Conservation (phyloP, 2,329 filamentous ascomycete species). For the Talaromyces atroroseus region DNA sequence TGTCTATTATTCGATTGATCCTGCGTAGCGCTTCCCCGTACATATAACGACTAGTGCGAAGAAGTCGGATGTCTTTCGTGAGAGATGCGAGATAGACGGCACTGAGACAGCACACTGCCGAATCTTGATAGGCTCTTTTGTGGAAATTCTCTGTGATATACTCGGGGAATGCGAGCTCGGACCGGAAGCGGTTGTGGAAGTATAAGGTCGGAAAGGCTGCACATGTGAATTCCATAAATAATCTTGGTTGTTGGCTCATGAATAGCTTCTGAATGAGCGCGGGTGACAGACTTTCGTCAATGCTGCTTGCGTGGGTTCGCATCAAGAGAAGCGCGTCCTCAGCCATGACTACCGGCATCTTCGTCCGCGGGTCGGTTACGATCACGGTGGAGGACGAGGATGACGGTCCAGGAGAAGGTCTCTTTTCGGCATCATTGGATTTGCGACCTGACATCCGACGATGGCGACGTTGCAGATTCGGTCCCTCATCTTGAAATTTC, state of each 20-base stretch:
- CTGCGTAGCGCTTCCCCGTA: conserved; percentile 27
- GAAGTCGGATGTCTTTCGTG: conserved; percentile 20
- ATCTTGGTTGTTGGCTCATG: conserved; percentile 21
- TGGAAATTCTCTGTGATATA: conserved; percentile 20
- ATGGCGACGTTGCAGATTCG: conserved; percentile 24
- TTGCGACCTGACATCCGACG: conserved; percentile 4
- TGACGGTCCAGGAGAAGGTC: neutral
- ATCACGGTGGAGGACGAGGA: conserved; percentile 1
- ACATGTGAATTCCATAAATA: conserved; percentile 26
- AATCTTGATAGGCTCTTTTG: conserved; percentile 15
- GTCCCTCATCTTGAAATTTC: conserved; percentile 29
- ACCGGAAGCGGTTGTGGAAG: conserved; percentile 24
- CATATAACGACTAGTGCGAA: conserved; percentile 22
- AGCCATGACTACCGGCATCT: conserved; percentile 10
- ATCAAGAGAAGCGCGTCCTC: conserved; percentile 13
- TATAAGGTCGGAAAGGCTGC: conserved; percentile 24
- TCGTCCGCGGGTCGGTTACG: neutral
- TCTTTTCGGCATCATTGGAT: conserved; percentile 7
- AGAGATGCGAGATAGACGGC: conserved; percentile 21
- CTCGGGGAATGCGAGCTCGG: conserved; percentile 25
- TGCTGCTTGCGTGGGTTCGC: conserved; percentile 11
- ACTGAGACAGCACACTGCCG: conserved; percentile 23
- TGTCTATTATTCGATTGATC: conserved; percentile 28
- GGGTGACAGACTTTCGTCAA: conserved; percentile 22
- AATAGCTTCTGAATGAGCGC: conserved; percentile 25